These are phyloP conservation scores for Pseudoneurospora amorphoporcata DNA, from an alignment of 495 filamentous ascomycete species.

Conservation along the genomic window DNA sequence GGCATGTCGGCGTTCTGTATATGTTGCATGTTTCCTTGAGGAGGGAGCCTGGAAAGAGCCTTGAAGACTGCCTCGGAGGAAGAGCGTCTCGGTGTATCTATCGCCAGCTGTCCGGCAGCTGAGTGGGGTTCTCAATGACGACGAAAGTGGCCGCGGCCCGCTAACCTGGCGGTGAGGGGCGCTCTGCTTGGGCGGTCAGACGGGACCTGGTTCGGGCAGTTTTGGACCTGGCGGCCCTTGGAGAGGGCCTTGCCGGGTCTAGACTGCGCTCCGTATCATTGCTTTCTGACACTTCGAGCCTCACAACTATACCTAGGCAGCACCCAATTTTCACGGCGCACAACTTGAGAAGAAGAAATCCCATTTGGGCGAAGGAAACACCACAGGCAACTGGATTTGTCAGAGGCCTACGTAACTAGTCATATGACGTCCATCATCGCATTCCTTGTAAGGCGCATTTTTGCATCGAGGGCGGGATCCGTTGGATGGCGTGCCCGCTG, in stretches of 20 bases:
- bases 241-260: background rate
- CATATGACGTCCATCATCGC: background rate
- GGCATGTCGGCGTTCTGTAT: too few relatives aligned
- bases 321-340: background rate
- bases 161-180: background rate
- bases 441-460: background rate
- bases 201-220: background rate
- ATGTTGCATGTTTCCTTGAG: too few relatives aligned
- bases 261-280: background rate
- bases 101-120: background rate
- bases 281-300: background rate
- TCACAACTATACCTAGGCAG: background rate
- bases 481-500: background rate
- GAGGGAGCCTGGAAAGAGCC: background rate
- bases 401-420: background rate
- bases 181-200: background rate
- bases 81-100: background rate
- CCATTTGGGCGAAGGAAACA: background rate
- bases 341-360: background rate
- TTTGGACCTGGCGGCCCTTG: background rate
- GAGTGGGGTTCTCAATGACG: background rate
- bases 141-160: background rate
- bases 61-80: background rate
- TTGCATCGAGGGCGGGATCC: background rate
- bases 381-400: background rate